A percentile compares a stretch with the other conserved stretches of the same genome.
These are phyloP conservation scores for Dovyalis caffra DNA, from an alignment of 345 rosid species.

Conservation along the genomic window DNA sequence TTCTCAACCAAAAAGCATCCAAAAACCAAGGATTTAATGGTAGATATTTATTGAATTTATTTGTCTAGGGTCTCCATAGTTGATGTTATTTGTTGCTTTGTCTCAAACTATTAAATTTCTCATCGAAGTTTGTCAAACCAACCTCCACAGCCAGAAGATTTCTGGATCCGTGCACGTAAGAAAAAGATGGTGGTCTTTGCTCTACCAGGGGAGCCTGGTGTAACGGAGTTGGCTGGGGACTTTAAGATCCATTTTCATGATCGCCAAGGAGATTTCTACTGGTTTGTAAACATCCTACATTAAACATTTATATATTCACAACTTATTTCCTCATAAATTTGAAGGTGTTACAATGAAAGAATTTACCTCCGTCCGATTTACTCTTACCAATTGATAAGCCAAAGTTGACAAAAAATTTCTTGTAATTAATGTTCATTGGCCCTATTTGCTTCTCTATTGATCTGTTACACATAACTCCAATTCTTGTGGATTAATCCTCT, in stretches of 20 bases:
- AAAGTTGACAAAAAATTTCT: background rate
- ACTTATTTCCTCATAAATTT: background rate
- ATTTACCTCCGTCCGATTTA: background rate
- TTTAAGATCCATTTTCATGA: slow-evolving; percentile 90
- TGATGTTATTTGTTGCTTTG: background rate
- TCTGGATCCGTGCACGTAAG: slow-evolving; percentile 79
- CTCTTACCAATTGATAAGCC: background rate
- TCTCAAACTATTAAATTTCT: slow-evolving; percentile 6
- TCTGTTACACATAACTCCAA: background rate
- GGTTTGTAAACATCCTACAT: slow-evolving; percentile 39
- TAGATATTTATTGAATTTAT: slow-evolving; percentile 19
- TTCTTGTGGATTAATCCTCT: background rate
- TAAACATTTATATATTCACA: background rate
- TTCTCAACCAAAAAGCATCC: slow-evolving; percentile 79
- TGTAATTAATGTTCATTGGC: background rate
- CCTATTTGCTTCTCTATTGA: background rate
- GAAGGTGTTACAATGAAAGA: too few species aligned
- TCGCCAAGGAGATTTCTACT: slow-evolving; percentile 88
- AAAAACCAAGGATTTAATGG: slow-evolving; percentile 80
- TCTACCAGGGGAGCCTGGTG: slow-evolving; percentile 89
- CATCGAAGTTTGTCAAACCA: slow-evolving; percentile 11
- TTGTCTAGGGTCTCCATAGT: slow-evolving; percentile 7
- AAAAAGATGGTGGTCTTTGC: slow-evolving; percentile 89
- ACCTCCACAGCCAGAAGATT: slow-evolving; percentile 77
- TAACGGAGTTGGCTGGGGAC: slow-evolving; percentile 73